Conservation (phyloP, 2,329 filamentous ascomycete species). For the Aspergillus neoniger region DNA sequence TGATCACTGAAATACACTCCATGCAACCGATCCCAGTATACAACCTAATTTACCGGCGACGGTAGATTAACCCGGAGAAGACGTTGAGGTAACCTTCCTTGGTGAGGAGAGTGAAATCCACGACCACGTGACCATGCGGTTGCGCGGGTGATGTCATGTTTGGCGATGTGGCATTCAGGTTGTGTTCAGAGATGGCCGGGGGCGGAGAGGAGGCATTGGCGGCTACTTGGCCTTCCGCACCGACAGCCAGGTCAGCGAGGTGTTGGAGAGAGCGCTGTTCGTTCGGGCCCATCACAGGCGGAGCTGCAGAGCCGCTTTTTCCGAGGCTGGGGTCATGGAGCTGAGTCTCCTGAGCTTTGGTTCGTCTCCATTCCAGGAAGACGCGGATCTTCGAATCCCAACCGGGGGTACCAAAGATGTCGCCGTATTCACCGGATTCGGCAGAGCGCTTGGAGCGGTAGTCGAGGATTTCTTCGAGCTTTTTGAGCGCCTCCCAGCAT, state of each 20-base stretch:
- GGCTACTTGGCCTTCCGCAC: slow-evolving; percentile 42
- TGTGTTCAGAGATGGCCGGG: slow-evolving; percentile 29
- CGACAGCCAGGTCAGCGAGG: slow-evolving; percentile 47
- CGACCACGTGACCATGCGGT: slow-evolving; percentile 34
- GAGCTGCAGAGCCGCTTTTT: slow-evolving; percentile 25
- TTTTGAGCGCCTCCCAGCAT: slow-evolving; percentile 49
- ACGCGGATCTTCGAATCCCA: slow-evolving; percentile 46
- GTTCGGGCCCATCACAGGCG: slow-evolving; percentile 43
- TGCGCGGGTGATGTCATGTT: slow-evolving; percentile 26
- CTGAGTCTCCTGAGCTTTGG: slow-evolving; percentile 36
- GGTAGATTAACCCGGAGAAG: slow-evolving; percentile 40
- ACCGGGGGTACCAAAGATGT: slow-evolving; percentile 41
- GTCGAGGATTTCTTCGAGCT: slow-evolving; percentile 53
- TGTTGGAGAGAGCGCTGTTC: slow-evolving; percentile 49
- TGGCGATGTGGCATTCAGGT: slow-evolving; percentile 27
- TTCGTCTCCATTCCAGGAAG: slow-evolving; percentile 42
- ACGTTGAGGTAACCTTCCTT: slow-evolving; percentile 47
- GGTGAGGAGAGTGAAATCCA: slow-evolving; percentile 45
- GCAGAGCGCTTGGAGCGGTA: slow-evolving; percentile 41
- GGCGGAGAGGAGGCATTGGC: slow-evolving; percentile 32
- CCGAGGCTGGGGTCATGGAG: slow-evolving; percentile 28
- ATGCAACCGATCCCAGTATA: neutral
- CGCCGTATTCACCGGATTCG: slow-evolving; percentile 37
- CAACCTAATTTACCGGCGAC: slow-evolving; percentile 26
- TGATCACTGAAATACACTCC: neutral